A percentile compares a stretch with the other conserved stretches of the same genome.
phyloP scores from a whole-genome alignment of 2,329 filamentous ascomycete genomes.

The Colletotrichum lini region DNA sequence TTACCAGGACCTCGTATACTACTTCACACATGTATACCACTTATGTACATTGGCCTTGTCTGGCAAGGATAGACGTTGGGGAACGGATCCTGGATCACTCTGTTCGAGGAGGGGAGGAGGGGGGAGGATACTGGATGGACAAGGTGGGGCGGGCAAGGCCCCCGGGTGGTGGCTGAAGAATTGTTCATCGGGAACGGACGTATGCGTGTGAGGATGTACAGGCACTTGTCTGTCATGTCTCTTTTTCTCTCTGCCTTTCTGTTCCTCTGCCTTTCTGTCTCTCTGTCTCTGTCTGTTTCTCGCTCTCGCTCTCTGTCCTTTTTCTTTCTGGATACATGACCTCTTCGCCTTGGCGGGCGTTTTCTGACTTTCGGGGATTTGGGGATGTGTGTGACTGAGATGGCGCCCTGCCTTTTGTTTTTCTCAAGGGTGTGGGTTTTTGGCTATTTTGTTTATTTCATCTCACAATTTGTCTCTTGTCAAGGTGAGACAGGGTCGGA shows the following conservation, averaged over 20 bases:
- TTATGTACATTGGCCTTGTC: conserved; percentile 15
- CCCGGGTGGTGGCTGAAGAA: conserved; percentile 40
- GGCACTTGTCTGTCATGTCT: conserved; percentile 11
- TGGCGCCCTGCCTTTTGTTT: not conserved
- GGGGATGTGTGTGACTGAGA: not conserved
- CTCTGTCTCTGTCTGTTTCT: too few relatives aligned
- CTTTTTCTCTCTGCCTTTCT: not conserved
- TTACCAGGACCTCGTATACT: conserved; percentile 23
- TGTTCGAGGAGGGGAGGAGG: conserved; percentile 8
- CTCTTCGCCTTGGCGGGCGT: conserved; percentile 2
- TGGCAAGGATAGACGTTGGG: conserved; percentile 37
- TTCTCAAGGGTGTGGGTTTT: not conserved
- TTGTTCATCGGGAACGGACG: conserved; percentile 40
- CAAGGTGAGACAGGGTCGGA: conserved; percentile 34
- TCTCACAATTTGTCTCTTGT: conserved; percentile 15
- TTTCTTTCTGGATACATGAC: conserved; percentile 18
- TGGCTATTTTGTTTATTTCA: conserved; percentile 4
- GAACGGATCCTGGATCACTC: conserved; percentile 30
- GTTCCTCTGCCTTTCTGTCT: not conserved
- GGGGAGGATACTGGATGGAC: not conserved
- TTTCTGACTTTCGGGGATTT: not conserved
- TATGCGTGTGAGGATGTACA: conserved; percentile 18
- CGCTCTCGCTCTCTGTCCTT: not conserved
- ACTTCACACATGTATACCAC: not conserved
- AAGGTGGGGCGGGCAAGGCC: conserved; percentile 32